Conservation (phyloP, 257 asterid species). For the Salvia rosmarinus region DNA sequence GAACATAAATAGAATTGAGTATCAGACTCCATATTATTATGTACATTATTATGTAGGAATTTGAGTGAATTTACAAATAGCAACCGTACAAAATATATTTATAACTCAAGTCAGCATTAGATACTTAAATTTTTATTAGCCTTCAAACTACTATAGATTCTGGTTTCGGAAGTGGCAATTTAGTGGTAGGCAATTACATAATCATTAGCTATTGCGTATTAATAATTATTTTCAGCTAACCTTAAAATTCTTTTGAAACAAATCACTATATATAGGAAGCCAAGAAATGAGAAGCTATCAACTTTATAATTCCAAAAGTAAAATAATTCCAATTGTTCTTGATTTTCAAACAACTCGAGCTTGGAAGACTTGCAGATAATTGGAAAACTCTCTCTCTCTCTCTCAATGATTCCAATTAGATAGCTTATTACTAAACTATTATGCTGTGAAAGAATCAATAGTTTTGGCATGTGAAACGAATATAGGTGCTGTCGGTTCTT, state of each 20-base stretch:
- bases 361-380: not conserved
- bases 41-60: no score
- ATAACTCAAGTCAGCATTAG: not conserved
- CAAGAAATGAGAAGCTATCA: not conserved
- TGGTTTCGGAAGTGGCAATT: constrained; percentile 20
- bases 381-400: not conserved
- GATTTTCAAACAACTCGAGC: not conserved
- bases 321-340: not conserved
- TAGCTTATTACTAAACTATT: not conserved
- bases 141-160: constrained; percentile 15
- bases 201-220: constrained; percentile 17
- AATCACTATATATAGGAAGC: not conserved
- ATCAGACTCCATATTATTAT: no score
- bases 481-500: constrained; percentile 21
- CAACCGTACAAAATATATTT: no score
- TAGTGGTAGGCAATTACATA: constrained; percentile 42
- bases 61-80: no score
- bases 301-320: not conserved
- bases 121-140: not conserved
- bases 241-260: not conserved
- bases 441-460: not conserved
- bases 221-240: constrained; percentile 16
- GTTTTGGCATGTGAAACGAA: not conserved
- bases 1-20: no score
- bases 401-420: not conserved